These are phyloP conservation scores for Cucurbitaria berberidis DNA, from an alignment of 2,329 filamentous ascomycete species.

Conservation along the genomic window DNA sequence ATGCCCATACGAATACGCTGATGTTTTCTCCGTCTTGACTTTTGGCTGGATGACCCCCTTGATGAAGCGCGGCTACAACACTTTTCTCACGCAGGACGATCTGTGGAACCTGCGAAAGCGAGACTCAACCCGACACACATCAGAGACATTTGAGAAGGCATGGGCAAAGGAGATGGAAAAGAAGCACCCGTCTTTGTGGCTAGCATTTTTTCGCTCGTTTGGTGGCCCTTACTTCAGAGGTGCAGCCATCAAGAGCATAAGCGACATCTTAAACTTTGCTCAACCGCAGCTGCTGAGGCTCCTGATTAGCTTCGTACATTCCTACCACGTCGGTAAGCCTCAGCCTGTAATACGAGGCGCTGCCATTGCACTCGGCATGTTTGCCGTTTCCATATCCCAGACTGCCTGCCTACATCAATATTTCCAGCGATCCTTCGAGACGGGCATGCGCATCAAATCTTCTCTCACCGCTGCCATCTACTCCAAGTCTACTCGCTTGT, in stretches of 20 bases:
- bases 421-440: conserved; percentile 93
- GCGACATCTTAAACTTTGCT: conserved; percentile 83
- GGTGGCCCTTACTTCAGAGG: conserved; percentile 83
- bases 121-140: conserved; percentile 80
- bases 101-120: conserved; percentile 86
- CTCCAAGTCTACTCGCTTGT: conserved; percentile 84
- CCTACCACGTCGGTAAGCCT: conserved; percentile 68
- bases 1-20: conserved; percentile 86
- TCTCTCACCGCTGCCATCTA: conserved; percentile 91
- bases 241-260: conserved; percentile 84
- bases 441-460: conserved; percentile 95
- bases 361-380: conserved; percentile 91
- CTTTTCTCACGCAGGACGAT: conserved; percentile 91
- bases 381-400: conserved; percentile 81
- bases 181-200: conserved; percentile 80
- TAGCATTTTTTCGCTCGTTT: conserved; percentile 82
- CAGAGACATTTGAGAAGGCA: conserved; percentile 70
- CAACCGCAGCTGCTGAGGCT: conserved; percentile 89
- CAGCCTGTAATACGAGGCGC: conserved; percentile 84
- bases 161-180: conserved; percentile 79
- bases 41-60: conserved; percentile 99
- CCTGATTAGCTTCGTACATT: conserved; percentile 83
- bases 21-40: conserved; percentile 89
- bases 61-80: conserved; percentile 93
- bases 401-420: conserved; percentile 95